Base-by-base conservation (phyloP, 441 rosid genomes). In the Adansonia rubrostipa region DNA sequence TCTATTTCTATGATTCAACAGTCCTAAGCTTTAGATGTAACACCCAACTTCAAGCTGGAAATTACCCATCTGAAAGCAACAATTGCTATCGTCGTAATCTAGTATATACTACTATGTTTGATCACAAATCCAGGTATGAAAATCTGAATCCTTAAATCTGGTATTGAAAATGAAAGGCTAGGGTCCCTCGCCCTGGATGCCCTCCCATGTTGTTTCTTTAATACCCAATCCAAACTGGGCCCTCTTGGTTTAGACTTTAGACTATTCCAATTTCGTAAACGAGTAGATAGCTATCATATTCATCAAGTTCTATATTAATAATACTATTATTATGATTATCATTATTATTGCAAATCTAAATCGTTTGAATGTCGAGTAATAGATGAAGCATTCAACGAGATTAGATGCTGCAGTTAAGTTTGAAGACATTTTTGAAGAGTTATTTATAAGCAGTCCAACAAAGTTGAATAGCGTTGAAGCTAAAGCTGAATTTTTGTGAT, bases 61-160 rank as follows among this genome's bases (percentile, higher is more conserved):
- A 13, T 20, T 22, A 48, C 58, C 64, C 63, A 36, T 53, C 48
- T 62, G 58, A 74, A 62, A 62, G 77, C 69, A 74, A 48, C 56
- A 11, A 61, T 61, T 61, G 42, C 22, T 71, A 9, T 47, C 17
- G 3, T 2, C 0, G 56, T 68, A 45, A 68, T 20, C 54, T 19
- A 68, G 6, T 68, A 19, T 36, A 33, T 15, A 36, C 9, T 10
- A 67, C 7, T 6, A 1, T 3, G 10, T 28, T 24, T 3, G 64
- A 54, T 72, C n/a, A 56, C n/a, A 54, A 71, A 9, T 54, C 50
- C 60, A 14, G 20, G 61, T 17, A 6, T 28, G 50, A 72, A 42
- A 36, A 72, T 36, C 48, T 3, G 24, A 62, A 64, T 50, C 71
- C 78, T 48, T 3, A 33, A 64, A 50, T 75, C 50, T 50, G 78